Evolutionary conservation across 371 early-diverging fungal genomes (phyloP), one percentile per base, ranked within the genome.

Genomic region (Mucor mucedo): DNA sequence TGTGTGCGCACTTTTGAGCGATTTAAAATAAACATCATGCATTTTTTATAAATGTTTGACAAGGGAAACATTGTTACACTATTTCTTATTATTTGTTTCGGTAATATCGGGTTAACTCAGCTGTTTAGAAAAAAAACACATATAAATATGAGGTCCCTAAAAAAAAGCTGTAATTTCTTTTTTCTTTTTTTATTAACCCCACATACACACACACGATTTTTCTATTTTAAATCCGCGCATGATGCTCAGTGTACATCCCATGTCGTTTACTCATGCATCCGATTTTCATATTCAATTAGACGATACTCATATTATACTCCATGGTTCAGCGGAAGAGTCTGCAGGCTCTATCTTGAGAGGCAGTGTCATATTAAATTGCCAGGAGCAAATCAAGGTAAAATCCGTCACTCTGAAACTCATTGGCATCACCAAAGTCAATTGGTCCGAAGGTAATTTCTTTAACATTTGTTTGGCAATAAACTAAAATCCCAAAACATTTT

Each of bases 291-390:
- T 76, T 50, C 55, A 66, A 8, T 49, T 70, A 29, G 72, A 78
- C 32, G 60, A 69, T 32, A 59, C 66, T 52, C 65, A 73, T 28
- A 45, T 76, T 44, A 70, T 68, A 28, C 27, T 71, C 27, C 71
- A 70, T 56, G 72, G 73, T 33, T 33, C 62, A 38, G 33, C 69
- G 13, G 66, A 65, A 52, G 77, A 76, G 56, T 73, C 77, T 16
- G 71, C 69, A 32, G 77, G 77, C 30, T 58, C 63, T 6, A 47
- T 70, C 4, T 59, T 76, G 32, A 63, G 73, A 52, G 77, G 77
- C 9, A 55, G 56, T 7, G 63, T 76, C 10, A 30, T 55, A 10
- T 48, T 76, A 11, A 63, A 58, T 21, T 70, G 68, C 29, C 62
- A 62, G 13, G 77, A 71, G 45, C 60, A 52, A 8, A 73, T 55